A percentile compares a stretch with the other conserved stretches of the same genome.
Evolutionary conservation across 1,284 basidiomycete species (phyloP).

Genomic region (Fomitopsis betulina): DNA sequence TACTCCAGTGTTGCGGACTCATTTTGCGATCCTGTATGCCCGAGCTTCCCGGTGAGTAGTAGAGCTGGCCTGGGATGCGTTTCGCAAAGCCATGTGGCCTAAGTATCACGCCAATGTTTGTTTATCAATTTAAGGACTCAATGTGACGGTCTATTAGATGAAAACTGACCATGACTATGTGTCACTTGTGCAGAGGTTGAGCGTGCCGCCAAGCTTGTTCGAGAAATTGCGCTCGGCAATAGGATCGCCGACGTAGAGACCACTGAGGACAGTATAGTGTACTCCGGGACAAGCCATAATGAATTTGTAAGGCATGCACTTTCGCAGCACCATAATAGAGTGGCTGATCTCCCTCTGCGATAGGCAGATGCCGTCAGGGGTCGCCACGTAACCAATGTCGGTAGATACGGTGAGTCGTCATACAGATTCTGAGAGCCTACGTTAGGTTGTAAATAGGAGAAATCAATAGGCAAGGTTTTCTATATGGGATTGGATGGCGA

Average conservation of each 20-base stretch:
- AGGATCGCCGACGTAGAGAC: conserved; percentile 56
- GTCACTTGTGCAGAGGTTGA: conserved; percentile 58
- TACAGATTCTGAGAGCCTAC: background rate
- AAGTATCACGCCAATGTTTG: too few species aligned
- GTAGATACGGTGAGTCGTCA: conserved; percentile 51
- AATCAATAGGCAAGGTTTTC: conserved; percentile 66
- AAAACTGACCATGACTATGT: too few species aligned
- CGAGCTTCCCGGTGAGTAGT: conserved; percentile 54
- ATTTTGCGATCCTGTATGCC: conserved; percentile 45
- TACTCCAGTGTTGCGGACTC: background rate
- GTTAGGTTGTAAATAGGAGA: background rate
- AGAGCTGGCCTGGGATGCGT: too few species aligned
- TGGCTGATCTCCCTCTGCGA: background rate
- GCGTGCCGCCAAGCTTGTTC: conserved; percentile 58
- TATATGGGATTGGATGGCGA: conserved; percentile 66
- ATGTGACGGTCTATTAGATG: background rate
- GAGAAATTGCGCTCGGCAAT: conserved; percentile 52
- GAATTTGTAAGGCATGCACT: conserved; percentile 54
- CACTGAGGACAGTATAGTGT: conserved; percentile 68
- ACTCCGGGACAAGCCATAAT: conserved; percentile 49
- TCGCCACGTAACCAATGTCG: conserved; percentile 54
- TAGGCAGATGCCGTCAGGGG: conserved; percentile 60
- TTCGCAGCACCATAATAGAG: background rate
- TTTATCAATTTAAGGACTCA: background rate
- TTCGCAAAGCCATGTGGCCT: too few species aligned